Percentiles rank a stretch among this genome's conserved stretches.
These are phyloP conservation scores for Phytomonas sp. DNA, from an alignment of 208 protist genomes.

Conservation along the genomic window DNA sequence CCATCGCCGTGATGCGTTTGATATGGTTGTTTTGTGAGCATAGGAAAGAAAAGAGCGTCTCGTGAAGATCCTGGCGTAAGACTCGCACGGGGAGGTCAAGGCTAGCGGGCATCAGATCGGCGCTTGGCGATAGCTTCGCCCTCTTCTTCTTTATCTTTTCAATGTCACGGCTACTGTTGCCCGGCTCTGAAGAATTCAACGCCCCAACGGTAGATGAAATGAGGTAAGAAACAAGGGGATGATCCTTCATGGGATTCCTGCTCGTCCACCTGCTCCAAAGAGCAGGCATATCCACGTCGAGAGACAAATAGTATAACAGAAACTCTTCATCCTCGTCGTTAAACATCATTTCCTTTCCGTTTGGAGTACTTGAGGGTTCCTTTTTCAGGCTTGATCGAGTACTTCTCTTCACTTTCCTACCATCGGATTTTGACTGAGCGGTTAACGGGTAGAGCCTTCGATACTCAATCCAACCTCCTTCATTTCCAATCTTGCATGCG, in stretches of 20 bases:
- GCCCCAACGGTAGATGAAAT: background rate
- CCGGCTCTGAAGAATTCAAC: background rate
- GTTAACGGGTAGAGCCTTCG: constrained; percentile 7
- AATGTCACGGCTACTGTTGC: background rate
- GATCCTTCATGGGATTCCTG: constrained; percentile 29
- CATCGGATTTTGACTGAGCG: background rate
- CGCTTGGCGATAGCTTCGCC: background rate
- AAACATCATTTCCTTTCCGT: background rate
- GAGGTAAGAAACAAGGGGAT: constrained; percentile 46
- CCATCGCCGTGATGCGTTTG: constrained; percentile 52
- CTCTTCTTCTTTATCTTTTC: background rate
- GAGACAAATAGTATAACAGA: constrained; percentile 42
- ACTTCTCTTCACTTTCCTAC: background rate
- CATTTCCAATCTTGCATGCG: background rate
- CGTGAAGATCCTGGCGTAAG: constrained; percentile 64
- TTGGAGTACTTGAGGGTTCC: background rate
- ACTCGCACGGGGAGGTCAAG: constrained; percentile 29
- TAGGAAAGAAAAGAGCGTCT: constrained; percentile 63
- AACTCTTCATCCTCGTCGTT: constrained; percentile 23
- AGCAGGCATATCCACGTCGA: constrained; percentile 49
- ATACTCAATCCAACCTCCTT: constrained; percentile 11
- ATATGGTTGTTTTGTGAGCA: constrained; percentile 85
- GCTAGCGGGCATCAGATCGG: background rate
- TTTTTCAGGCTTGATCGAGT: background rate
- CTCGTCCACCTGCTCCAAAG: constrained; percentile 52